Base-by-base conservation (phyloP, 345 rosid species). In the thale cress (Arabidopsis thaliana) region DNA sequence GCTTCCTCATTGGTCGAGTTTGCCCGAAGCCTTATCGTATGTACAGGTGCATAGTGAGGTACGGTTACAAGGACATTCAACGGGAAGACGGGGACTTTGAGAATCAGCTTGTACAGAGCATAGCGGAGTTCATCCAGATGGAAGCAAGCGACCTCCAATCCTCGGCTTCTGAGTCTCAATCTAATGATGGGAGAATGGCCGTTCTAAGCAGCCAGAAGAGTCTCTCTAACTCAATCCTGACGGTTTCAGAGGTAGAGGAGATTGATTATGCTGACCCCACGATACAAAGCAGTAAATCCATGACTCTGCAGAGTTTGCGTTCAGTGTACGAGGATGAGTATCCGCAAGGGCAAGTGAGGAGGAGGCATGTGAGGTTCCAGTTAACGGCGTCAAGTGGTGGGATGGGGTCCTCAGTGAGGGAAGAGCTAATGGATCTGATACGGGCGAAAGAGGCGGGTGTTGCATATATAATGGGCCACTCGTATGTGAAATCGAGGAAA, bases 71-170 rank as follows among this genome's bases (percentile, higher is more conserved):
- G 80, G 98, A 91, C 80, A 86, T 89, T 70, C 97, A 87, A 69
- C 85, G 87, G 24, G 96, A 91, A 51, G 89, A 87, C 65, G 91
- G 84, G 13, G 81, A 88, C 82, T 94, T 94, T 52, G 98, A 91
- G 86, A 83, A 88, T 79, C 86, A 83, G 81, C 84, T 94, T 37
- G 85, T 94, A 73, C 89, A 86, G 66, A 89, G 93, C 91, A 94
- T 91, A 80, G 96, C 95, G 0, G 98, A 94, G 87, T 94, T 94
- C 83, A 89, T 94, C 66, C 95, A 87, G 83, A 91, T 88, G 97
- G 98, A 91, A 79, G 91, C 97, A 40, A 91, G 81, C 20, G 93
- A 91, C 14, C 80, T 89, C 20, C 92, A 87, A 53, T 72, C 82
- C 60, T 67, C 80, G 5, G 78, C 82, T 45, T 80, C 88, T 0